Evolutionary conservation across 306 rosid species (phyloP), one percentile per base, ranked within the genome.

Genomic region (Vigna mungo): DNA sequence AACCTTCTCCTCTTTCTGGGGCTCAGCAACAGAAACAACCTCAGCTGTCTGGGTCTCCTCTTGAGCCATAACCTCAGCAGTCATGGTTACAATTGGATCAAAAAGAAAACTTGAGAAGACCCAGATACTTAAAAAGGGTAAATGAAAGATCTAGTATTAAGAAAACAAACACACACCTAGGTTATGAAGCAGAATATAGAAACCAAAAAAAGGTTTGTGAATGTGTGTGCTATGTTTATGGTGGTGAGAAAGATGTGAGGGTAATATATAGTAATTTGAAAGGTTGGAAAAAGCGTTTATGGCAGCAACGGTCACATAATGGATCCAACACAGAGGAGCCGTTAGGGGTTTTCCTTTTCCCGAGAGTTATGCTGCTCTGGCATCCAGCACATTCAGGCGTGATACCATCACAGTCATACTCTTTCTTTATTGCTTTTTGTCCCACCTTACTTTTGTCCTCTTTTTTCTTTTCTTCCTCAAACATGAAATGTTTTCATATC

Each of bases 251-350:
- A 12, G 23, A 6, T 12, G 67, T 3, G 60, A 37, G 34, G 74
- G 68, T 8, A 20, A 68, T 68, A 46, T 68, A 44, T 44, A 44
- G 46, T 51, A 6, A n/a, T 13, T 48, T 58, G 34, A 17, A 71
- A 47, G 7, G 53, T 11, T 9, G 1, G 27, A 16, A 58, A 53
- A 4, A 5, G 7, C 7, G 20, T 41, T 68, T 14, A 83, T 39
- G 52, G 82, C 80, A 84, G 25, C 70, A 82, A 85, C 86, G 86
- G 88, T 81, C 41, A 82, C 60, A 69, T 74, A 64, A 64, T 78
- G 82, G 82, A 82, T 78, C 47, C 85, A 85, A 12, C 76, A 21
- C 58, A 71, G 72, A 71, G 82, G 69, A 84, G 86, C 88, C 88
- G 84, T 82, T 85, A 76, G 69, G 39, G 78, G 74, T 83, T 36